These are phyloP conservation scores for Ophiostoma pallidulum DNA, from an alignment of 2,329 filamentous ascomycete species.

Conservation along the genomic window DNA sequence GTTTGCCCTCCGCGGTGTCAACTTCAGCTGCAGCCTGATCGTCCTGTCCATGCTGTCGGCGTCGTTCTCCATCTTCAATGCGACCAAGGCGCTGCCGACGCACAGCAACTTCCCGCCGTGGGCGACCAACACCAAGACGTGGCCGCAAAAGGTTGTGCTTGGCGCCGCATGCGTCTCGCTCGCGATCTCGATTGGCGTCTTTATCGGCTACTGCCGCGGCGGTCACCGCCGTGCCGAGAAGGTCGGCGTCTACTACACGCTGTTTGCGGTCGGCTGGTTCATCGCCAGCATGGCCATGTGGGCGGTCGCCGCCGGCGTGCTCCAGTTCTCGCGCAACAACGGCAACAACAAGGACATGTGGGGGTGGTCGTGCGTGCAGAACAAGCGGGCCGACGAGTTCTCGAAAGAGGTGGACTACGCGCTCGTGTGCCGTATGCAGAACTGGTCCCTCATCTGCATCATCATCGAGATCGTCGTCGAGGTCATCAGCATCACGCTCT, in stretches of 20 bases:
- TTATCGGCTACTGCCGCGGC: conserved; percentile 78
- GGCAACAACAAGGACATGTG: conserved; percentile 81
- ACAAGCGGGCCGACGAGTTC: conserved; percentile 70
- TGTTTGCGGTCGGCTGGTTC: conserved; percentile 90
- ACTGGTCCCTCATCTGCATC: conserved; percentile 93
- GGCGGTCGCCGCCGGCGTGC: conserved; percentile 73
- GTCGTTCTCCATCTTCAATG: conserved; percentile 88
- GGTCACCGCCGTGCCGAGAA: conserved; percentile 87
- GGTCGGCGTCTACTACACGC: conserved; percentile 87
- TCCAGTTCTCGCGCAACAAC: conserved; percentile 68
- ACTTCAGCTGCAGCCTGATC: conserved; percentile 94
- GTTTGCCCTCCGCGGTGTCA: conserved; percentile 87
- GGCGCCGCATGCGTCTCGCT: conserved; percentile 73
- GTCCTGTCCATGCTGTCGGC: conserved; percentile 82
- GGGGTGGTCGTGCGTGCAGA: conserved; percentile 96
- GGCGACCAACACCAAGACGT: conserved; percentile 68
- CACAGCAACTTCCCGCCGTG: conserved; percentile 79
- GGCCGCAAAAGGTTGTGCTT: conserved; percentile 84
- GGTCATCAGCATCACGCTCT: conserved; percentile 81
- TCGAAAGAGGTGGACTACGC: conserved; percentile 74
- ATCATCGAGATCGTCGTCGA: conserved; percentile 95
- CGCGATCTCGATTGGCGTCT: conserved; percentile 65
- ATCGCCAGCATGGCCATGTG: conserved; percentile 88
- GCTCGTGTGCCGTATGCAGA: conserved; percentile 85
- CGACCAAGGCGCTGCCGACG: conserved; percentile 63